Conservation (phyloP, 768 basidiomycete genomes). For the Hypsizygus marmoreus region DNA sequence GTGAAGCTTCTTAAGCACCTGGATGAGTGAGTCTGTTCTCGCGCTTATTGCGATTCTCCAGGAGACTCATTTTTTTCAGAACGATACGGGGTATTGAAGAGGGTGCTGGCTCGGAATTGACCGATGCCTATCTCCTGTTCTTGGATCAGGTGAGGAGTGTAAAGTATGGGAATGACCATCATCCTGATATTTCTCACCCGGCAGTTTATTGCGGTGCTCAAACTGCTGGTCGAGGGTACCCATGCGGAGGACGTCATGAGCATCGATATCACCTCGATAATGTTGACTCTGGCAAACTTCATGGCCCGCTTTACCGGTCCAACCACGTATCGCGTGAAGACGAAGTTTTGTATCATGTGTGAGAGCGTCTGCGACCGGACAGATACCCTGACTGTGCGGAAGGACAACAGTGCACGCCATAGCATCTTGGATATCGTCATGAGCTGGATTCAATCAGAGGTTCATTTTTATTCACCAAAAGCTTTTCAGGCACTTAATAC, state of each 20-base stretch:
- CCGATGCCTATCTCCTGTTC: conserved; percentile 51
- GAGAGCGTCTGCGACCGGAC: conserved; percentile 66
- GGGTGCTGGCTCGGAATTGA: conserved; percentile 43
- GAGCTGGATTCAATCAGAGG: conserved; percentile 73
- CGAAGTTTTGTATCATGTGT: conserved; percentile 74
- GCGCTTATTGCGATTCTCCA: not conserved
- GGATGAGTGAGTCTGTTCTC: conserved; percentile 58
- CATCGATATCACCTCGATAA: conserved; percentile 63
- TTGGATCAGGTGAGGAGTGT: conserved; percentile 66
- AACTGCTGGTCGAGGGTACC: conserved; percentile 75
- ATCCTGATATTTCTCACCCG: conserved; percentile 2
- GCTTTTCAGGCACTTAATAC: too few relatives aligned
- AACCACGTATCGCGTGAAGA: conserved; percentile 62
- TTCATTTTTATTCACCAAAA: too few relatives aligned
- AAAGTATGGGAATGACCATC: not conserved
- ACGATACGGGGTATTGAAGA: conserved; percentile 55
- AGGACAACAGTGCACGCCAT: conserved; percentile 68
- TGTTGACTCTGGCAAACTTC: conserved; percentile 62
- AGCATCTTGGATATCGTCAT: conserved; percentile 74
- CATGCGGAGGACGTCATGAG: conserved; percentile 62
- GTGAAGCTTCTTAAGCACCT: conserved; percentile 67
- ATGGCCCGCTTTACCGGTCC: conserved; percentile 62
- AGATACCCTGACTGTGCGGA: conserved; percentile 63
- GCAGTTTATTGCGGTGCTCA: conserved; percentile 75
- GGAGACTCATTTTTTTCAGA: conserved; percentile 27